Evolutionary conservation across 208 protist species (phyloP), one percentile per base, ranked within the genome.

Genomic region (Crithidia fasciculata): DNA sequence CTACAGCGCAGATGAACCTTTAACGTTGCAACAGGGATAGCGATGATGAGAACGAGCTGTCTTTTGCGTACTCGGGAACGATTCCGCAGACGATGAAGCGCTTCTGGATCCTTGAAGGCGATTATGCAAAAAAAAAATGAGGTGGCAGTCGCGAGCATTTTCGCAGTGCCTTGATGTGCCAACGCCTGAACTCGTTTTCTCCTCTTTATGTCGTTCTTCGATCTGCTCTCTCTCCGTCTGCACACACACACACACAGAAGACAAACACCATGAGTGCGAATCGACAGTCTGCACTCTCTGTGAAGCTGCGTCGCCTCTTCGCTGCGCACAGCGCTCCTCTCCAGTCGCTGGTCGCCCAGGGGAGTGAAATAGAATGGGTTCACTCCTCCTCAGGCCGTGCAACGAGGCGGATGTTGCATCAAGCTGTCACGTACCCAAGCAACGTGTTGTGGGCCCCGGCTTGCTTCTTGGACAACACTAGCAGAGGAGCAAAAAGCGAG

Each of bases 361-460:
- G 6, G 7, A 19, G 12, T 12, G 15, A 7, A 19, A 8, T 15
- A 8, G 6, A 5, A 19, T 66, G 60, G 60, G 4, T 41, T 3
- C 28, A 2, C 0, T 16, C 57, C 2, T 60, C 50, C 5, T 12
- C n/a, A 4, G 58, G 39, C 19, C 54, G 36, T 12, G 19, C 47
- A 19, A 53, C n/a, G 45, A 45, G 45, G 43, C 19, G 13, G 47
- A 28, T 68, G 9, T 28, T 68, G 49, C 9, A 28, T 8, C 41
- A 56, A 5, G 10, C 36, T 7, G 28, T 15, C 4, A 5, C 18
- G 15, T 50, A 49, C 12, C 4, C 5, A n/a, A 59, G 47, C 0
- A 44, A 16, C 16, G 15, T 47, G 16, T 40, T 40, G 19, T 76
- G 72, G 54, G 72, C 37, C 16, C 45, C 63, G 3, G 15, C 37